Evolutionary conservation across 768 basidiomycete species (phyloP), one percentile per base, ranked within the genome.

Genomic region (Lactarius hatsudake): DNA sequence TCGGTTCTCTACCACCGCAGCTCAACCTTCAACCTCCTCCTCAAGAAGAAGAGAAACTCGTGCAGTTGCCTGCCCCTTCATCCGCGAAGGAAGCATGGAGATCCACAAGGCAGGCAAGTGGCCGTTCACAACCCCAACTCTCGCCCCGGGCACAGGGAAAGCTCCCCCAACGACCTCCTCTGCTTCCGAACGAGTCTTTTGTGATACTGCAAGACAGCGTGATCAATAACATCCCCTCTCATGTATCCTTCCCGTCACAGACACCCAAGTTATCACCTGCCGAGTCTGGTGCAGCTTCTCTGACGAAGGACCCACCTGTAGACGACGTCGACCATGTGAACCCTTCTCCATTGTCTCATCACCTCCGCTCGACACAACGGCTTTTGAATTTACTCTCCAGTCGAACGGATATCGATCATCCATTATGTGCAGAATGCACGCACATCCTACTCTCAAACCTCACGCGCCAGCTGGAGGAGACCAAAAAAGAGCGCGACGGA

Each of bases 391-490:
- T 93, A 36, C 81, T 94, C 54, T 91, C 91, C 15, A 84, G 87
- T 64, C 82, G 87, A 53, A 87, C 89, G 61, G 89, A 90, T 38
- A 85, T 96, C 54, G 93, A 95, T 75, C 95, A 98, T 75, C 97
- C 97, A 6, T 82, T 99, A 9, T 99, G 97, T 76, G 87, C 90
- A 0, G 96, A 98, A 73, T 99, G 97, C 77, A 93, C 95, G 3
- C 88, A 91, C 72, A 83, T 90, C 58, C 78, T 98, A 40, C 84
- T 96, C 36, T 81, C 81, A 1, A 86, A 86, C 30, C 84, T 98
- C 38, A 87, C 90, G 71, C 83, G 84, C 56, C 88, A 94, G 73
- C 81, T 96, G 18, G 94, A 96, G 65, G 94, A 97, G 79, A 90
- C 90, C 3, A 93, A 88, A 79, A n/a, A 88, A 74, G 94, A 97